These are phyloP conservation scores for Ustilago loliicola DNA, from an alignment of 1,284 basidiomycete genomes.

Conservation along the genomic window DNA sequence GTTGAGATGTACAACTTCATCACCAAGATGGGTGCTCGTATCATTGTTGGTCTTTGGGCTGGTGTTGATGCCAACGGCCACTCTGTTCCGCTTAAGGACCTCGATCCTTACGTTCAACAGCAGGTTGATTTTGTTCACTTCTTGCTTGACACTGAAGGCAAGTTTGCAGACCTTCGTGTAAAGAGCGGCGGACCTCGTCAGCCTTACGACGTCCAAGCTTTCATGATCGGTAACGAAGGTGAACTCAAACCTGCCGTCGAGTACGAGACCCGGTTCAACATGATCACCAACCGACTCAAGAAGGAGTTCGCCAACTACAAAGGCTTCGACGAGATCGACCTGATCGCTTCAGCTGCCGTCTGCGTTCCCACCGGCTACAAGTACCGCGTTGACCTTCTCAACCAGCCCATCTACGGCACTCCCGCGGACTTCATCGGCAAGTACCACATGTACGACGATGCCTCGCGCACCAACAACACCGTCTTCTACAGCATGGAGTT, in stretches of 20 bases:
- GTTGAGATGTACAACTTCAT: constrained; percentile 79
- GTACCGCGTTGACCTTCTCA: constrained; percentile 50
- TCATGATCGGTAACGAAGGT: constrained; percentile 76
- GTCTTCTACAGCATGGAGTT: constrained; percentile 77
- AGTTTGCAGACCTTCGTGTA: constrained; percentile 39
- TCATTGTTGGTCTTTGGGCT: constrained; percentile 80
- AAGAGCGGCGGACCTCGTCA: constrained; percentile 59
- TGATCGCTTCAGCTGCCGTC: constrained; percentile 46
- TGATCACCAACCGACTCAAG: constrained; percentile 75
- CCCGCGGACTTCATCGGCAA: constrained; percentile 36
- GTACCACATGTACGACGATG: constrained; percentile 52
- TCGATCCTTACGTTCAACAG: constrained; percentile 77
- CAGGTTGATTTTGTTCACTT: constrained; percentile 53
- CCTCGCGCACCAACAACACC: constrained; percentile 48
- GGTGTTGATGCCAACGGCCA: constrained; percentile 71
- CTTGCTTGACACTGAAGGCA: constrained; percentile 45
- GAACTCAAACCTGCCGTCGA: constrained; percentile 58
- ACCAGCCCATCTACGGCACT: constrained; percentile 47
- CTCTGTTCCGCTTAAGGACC: constrained; percentile 73
- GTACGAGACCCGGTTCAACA: constrained; percentile 77
- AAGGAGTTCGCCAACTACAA: constrained; percentile 76
- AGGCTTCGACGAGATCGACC: constrained; percentile 52
- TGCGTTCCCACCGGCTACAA: constrained; percentile 44
- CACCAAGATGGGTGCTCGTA: constrained; percentile 74
- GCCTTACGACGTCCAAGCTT: constrained; percentile 76